phyloP scores from a whole-genome alignment of 176 grass and related monocot genomes.

The Carex pumila region DNA sequence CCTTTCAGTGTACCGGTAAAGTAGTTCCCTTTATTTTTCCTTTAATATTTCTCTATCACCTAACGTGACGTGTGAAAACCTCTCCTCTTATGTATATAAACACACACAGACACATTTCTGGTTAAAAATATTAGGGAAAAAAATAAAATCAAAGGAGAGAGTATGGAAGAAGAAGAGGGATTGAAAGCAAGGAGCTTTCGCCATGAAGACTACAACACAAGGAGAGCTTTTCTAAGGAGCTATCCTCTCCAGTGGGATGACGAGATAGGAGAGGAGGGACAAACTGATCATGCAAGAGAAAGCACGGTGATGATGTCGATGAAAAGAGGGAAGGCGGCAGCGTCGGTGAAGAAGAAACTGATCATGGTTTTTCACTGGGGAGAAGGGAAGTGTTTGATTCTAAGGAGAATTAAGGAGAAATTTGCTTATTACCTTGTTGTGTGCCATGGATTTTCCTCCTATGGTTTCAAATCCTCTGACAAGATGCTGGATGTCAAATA shows the following conservation, averaged over 20 bases:
- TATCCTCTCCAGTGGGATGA: slow-evolving; percentile 74
- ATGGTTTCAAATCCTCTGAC: slow-evolving; percentile 9
- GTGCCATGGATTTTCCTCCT: slow-evolving; percentile 34
- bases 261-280: not conserved
- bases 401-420: slow-evolving; percentile 52
- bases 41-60: not conserved
- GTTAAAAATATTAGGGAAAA: not conserved
- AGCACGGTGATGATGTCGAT: not conserved
- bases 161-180: slow-evolving; percentile 18
- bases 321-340: slow-evolving; percentile 12
- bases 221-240: slow-evolving; percentile 72
- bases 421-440: slow-evolving; percentile 51
- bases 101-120: not conserved
- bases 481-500: slow-evolving; percentile 15
- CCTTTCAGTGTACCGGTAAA: slow-evolving; percentile 49
- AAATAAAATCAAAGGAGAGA: slow-evolving; percentile 10
- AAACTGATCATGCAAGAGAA: not conserved
- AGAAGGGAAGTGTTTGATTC: slow-evolving; percentile 40
- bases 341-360: slow-evolving; percentile 28
- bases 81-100: not conserved
- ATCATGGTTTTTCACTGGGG: slow-evolving; percentile 43
- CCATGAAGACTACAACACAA: slow-evolving; percentile 71
- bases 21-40: slow-evolving; percentile 23
- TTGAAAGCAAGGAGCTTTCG: slow-evolving; percentile 48
- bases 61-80: slow-evolving; percentile 16